Evolutionary conservation across 495 filamentous ascomycete genomes (phyloP), one percentile per base, ranked within the genome.

Genomic region (Amphirosellinia nigrospora): DNA sequence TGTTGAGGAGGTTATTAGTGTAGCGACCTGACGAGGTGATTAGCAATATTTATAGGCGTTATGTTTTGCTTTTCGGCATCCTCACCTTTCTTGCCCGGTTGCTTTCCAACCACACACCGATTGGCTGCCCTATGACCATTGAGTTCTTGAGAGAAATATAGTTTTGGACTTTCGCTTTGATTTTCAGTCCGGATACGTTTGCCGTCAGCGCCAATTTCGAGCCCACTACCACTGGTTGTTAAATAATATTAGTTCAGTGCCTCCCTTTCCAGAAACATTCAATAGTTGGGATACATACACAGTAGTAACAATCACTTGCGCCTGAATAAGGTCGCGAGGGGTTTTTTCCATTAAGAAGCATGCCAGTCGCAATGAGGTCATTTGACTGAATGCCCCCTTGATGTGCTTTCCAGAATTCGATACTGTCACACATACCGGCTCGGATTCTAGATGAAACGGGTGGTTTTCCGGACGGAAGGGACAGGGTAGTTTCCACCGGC

Each of bases 221-320:
- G 75, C 4, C 89, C 90, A 41, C 90, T 89, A 26, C 90, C 91
- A 43, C 75, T 76, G 23, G 23, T 53, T 53, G 38, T 61, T 16
- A 23, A 16, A 1, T 10, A 0, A 26, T 48, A 2, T 68, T 39
- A 68, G 55, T 60, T n/a, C 28, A 26, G 16, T 23, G 7, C 6
- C 10, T 0, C 9, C 11, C 9, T 21, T 2, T 11, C 6, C 0
- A n/a, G 32, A 8, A 58, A 53, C 10, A 15, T 68, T 70, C 45
- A 23, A 48, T 36, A 30, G 38, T 43, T n/a, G n/a, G 39, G 19
- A 32, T 10, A 83, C 89, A 80, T 80, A 93, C 92, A 86, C 74
- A 71, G 87, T 80, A 10, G 88, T 86, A 43, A 96, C 91, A 30
- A 94, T 81, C 15, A 94, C 78, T 58, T 92, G 86, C 1, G 85